These are phyloP conservation scores for Laguncularia racemosa DNA, from an alignment of 345 rosid genomes.

Conservation along the genomic window DNA sequence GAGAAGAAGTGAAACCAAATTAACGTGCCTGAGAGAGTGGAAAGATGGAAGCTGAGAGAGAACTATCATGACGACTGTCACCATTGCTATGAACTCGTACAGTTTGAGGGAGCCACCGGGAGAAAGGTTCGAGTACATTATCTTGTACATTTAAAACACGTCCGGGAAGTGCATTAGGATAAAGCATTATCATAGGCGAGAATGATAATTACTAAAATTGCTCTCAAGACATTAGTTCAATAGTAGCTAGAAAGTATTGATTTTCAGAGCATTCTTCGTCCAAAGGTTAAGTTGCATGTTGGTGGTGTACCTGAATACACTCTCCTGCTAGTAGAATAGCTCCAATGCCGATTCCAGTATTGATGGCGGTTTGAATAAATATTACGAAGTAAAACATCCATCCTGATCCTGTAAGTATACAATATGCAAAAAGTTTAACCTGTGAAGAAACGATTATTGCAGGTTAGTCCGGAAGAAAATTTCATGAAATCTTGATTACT, in stretches of 20 bases:
- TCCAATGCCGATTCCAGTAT: slow-evolving; percentile 84
- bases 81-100: slow-evolving; percentile 89
- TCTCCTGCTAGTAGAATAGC: slow-evolving; percentile 80
- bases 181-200: too few species aligned
- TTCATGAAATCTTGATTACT: too few species aligned
- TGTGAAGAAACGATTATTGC: too few species aligned
- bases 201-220: too few species aligned
- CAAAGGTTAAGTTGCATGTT: too few species aligned
- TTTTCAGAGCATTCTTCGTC: too few species aligned
- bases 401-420: slow-evolving; percentile 79
- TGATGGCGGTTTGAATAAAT: slow-evolving; percentile 83
- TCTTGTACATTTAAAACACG: slow-evolving; percentile 31
- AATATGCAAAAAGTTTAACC: too few species aligned
- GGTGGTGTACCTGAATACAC: slow-evolving; percentile 61
- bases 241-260: too few species aligned
- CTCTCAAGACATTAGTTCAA: too few species aligned
- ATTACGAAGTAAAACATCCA: slow-evolving; percentile 94
- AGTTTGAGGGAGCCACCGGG: slow-evolving; percentile 78
- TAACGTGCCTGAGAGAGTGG: slow-evolving; percentile 95
- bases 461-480: too few species aligned
- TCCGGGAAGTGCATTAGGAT: not conserved
- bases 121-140: slow-evolving; percentile 64
- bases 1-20: slow-evolving; percentile 68
- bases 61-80: slow-evolving; percentile 72
- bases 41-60: slow-evolving; percentile 89